Evolutionary conservation across 257 asterid genomes (phyloP).

Genomic region (Jasminum sambac): DNA sequence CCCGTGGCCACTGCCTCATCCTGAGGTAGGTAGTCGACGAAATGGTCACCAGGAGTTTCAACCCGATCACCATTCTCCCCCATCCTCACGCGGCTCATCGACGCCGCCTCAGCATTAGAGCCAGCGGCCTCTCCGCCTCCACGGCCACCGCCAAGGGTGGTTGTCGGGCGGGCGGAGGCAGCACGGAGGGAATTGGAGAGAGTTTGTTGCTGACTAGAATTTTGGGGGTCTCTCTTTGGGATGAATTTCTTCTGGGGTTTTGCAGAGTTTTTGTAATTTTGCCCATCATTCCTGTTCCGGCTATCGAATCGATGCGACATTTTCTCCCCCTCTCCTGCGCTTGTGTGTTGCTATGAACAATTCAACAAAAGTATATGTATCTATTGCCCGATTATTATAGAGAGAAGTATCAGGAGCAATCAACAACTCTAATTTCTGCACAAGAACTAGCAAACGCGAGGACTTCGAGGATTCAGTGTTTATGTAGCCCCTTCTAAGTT

Average conservation of each 20-base stretch:
- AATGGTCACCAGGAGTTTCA: slow-evolving; percentile 45
- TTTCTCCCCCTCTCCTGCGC: neutral
- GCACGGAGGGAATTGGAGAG: slow-evolving; percentile 55
- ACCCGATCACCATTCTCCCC: slow-evolving; percentile 54
- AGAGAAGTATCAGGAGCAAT: too few species aligned
- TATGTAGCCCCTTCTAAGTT: too few species aligned
- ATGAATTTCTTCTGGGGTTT: slow-evolving; percentile 50
- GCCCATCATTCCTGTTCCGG: slow-evolving; percentile 34
- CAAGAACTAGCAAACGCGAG: too few species aligned
- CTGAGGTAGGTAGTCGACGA: slow-evolving; percentile 86
- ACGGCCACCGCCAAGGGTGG: slow-evolving; percentile 1
- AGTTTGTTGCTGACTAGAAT: slow-evolving; percentile 47
- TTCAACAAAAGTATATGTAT: neutral
- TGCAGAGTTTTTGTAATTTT: slow-evolving; percentile 32
- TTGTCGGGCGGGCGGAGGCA: slow-evolving; percentile 22
- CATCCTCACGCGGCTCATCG: slow-evolving; percentile 43
- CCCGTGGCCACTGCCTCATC: slow-evolving; percentile 98
- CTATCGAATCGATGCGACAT: slow-evolving; percentile 62
- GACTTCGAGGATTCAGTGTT: too few species aligned
- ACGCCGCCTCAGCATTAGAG: slow-evolving; percentile 25
- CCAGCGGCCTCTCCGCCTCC: slow-evolving; percentile 10
- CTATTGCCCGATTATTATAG: too few species aligned
- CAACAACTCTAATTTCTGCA: too few species aligned
- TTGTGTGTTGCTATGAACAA: neutral
- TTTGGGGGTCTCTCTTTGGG: slow-evolving; percentile 50